Base-by-base conservation (phyloP, 2,329 filamentous ascomycete species). In the Pestalotiopsis sp. region DNA sequence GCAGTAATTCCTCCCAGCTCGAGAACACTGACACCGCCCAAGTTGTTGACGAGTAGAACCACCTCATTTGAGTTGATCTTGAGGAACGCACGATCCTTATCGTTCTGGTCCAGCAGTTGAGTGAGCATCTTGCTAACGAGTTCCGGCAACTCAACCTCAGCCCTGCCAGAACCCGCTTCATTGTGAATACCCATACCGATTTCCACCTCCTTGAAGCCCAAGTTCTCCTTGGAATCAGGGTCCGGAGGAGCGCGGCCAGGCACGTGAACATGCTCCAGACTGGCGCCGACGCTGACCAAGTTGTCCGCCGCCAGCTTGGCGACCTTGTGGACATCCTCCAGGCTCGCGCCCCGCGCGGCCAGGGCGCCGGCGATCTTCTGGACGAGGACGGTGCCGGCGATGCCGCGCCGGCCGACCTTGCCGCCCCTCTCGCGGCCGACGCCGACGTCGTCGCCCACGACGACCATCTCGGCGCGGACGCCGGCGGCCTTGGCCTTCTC, bases 361-460 rank as follows among this genome's bases (percentile, higher is more conserved):
- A 97, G 80, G 6, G 94, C 95, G 11, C 95, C 94, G 14, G 91
- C 87, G 76, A 97, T 92, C 86, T 98, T 98, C 74, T 95, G 87
- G n/a, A 98, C 93, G 27, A 98, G 83, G 52, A 97, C 93, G 5
- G 94, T 97, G 40, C 95, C 95, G 3, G 94, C 95, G 79, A 98
- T 96, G 66, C 95, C 95, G 76, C 95, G 88, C 65, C 95, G 85
- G 1, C 95, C 95, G 17, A 98, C 95, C 79, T 98, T 98, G n/a
- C 95, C 95, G 12, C 92, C 91, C 78, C 91, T 91, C 66, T 84
- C 85, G 69, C 94, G 86, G 1, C 95, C 95, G 60, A 98, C 95
- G 58, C 95, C 94, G 3, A 95, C 94, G 80, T 98, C 95, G 76
- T 98, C 95, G 5, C 91, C 94, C 7, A 98, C 93, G 9, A 97